phyloP scores from a whole-genome alignment of 1,284 basidiomycete species.

The Mycena citricolor region DNA sequence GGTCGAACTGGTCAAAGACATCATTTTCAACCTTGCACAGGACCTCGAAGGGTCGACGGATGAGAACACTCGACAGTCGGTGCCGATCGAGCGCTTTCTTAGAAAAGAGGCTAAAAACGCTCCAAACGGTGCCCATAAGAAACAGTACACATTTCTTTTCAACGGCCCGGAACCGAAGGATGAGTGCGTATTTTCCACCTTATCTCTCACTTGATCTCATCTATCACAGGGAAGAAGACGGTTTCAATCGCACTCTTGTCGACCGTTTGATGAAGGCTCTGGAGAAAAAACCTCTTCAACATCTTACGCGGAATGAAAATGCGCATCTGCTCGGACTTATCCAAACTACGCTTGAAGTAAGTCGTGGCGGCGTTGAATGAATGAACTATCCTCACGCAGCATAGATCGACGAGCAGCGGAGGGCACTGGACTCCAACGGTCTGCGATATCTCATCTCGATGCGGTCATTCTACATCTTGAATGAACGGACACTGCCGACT shows the following conservation, averaged over 20 bases:
- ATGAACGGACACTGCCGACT: conserved; percentile 56
- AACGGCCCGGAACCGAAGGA: conserved; percentile 35
- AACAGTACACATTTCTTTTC: conserved; percentile 49
- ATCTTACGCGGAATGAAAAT: conserved; percentile 76
- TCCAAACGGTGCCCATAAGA: conserved; percentile 28
- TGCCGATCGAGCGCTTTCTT: conserved; percentile 60
- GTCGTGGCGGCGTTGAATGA: conserved; percentile 19
- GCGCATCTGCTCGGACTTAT: conserved; percentile 79
- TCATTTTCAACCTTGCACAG: conserved; percentile 67
- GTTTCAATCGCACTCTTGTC: conserved; percentile 64
- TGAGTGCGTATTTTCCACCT: conserved; percentile 38
- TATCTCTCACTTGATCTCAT: conserved; percentile 28
- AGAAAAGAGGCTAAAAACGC: conserved; percentile 23
- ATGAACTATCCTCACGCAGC: background rate
- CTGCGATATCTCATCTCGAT: conserved; percentile 88
- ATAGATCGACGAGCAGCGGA: conserved; percentile 83
- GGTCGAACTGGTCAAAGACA: conserved; percentile 78
- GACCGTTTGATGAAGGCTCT: conserved; percentile 63
- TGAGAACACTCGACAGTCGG: conserved; percentile 38
- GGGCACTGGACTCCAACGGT: conserved; percentile 86
- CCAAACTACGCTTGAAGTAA: conserved; percentile 83
- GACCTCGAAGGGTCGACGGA: conserved; percentile 31
- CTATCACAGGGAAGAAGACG: conserved; percentile 55
- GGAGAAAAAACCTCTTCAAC: conserved; percentile 62
- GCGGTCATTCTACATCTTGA: conserved; percentile 79